Evolutionary conservation across 140 eudicot genomes (phyloP).

Genomic region (Erigeron philadelphicus): DNA sequence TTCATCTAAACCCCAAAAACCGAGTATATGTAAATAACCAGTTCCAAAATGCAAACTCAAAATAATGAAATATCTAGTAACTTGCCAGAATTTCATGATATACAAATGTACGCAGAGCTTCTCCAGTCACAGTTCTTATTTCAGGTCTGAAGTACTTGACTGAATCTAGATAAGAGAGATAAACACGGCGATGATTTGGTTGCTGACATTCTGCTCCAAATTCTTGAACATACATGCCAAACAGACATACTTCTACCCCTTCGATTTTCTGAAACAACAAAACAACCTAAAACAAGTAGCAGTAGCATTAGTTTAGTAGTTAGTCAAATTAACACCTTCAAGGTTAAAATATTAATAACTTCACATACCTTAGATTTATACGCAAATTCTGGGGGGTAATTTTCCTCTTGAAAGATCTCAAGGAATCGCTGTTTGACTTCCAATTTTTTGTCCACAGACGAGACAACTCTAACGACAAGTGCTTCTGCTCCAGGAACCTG

Average conservation of each 20-base stretch:
- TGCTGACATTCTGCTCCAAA: constrained; percentile 45
- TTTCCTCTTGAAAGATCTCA: constrained; percentile 48
- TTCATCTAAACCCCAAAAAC: not conserved
- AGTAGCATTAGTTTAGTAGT: constrained; percentile 22
- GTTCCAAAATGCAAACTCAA: not conserved
- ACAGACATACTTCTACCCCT: constrained; percentile 53
- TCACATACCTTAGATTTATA: constrained; percentile 64
- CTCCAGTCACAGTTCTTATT: constrained; percentile 44
- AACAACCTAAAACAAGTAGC: constrained; percentile 40
- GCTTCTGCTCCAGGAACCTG: constrained; percentile 68
- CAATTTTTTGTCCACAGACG: constrained; percentile 52
- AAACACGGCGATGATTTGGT: constrained; percentile 56
- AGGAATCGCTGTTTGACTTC: constrained; percentile 64
- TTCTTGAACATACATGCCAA: constrained; percentile 57
- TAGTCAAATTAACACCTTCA: not conserved
- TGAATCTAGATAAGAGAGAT: constrained; percentile 51
- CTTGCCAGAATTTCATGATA: constrained; percentile 51
- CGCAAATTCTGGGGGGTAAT: constrained; percentile 62
- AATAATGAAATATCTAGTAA: constrained; percentile 1
- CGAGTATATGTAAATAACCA: not conserved
- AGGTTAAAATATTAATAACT: constrained; percentile 10
- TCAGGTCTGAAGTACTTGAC: constrained; percentile 53
- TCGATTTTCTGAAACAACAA: constrained; percentile 54
- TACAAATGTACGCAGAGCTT: constrained; percentile 51
- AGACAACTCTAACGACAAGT: constrained; percentile 68